phyloP scores from a whole-genome alignment of 768 basidiomycete species.

The Phylloporus scabripes region DNA sequence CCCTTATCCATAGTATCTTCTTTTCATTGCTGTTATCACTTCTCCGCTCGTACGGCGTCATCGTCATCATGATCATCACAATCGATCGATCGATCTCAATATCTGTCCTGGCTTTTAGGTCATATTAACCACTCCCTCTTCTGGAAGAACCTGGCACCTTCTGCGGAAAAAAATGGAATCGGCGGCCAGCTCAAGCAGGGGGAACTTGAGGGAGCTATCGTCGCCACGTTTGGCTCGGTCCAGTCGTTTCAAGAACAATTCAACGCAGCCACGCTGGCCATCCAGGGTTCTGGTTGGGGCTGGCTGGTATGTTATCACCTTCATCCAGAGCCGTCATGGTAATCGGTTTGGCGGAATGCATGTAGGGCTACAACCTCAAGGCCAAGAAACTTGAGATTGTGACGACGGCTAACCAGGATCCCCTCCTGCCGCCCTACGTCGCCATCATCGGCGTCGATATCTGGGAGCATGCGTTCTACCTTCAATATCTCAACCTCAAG shows the following conservation, averaged over 20 bases:
- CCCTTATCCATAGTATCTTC: neutral
- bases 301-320: conserved; percentile 71
- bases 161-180: conserved; percentile 46
- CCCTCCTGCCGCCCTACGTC: conserved; percentile 56
- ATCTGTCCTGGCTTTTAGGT: conserved; percentile 30
- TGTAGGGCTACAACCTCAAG: conserved; percentile 62
- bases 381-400: conserved; percentile 75
- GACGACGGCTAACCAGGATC: conserved; percentile 96
- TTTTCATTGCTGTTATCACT: neutral
- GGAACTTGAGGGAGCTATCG: conserved; percentile 62
- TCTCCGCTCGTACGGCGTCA: conserved; percentile 5
- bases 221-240: conserved; percentile 57
- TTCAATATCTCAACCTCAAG: conserved; percentile 96
- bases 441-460: conserved; percentile 91
- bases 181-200: conserved; percentile 61
- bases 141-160: conserved; percentile 89
- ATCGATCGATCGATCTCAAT: neutral
- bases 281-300: conserved; percentile 95
- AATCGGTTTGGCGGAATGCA: neutral
- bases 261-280: conserved; percentile 76
- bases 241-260: conserved; percentile 75
- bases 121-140: conserved; percentile 96
- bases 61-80: conserved; percentile 13
- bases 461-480: conserved; percentile 96
- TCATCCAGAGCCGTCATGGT: neutral